phyloP scores from a whole-genome alignment of 139 green algal species.

The Zygnema circumcarinatum region DNA sequence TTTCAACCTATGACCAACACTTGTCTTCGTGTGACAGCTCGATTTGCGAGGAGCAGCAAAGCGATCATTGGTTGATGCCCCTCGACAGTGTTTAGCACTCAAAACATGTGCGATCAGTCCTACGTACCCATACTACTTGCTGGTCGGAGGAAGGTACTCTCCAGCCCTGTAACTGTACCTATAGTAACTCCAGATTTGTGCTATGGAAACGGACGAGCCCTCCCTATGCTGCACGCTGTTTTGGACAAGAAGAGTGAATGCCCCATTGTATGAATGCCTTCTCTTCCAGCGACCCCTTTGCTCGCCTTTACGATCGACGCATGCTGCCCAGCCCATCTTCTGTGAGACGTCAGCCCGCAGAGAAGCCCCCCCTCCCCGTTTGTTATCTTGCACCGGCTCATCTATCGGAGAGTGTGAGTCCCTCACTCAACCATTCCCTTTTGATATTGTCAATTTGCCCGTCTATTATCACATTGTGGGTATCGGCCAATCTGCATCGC shows the following conservation, averaged over 20 bases:
- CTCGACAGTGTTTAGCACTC: conserved; percentile 26
- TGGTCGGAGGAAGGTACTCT: conserved; percentile 45
- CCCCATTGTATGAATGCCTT: neutral
- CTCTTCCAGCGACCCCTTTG: conserved; percentile 45
- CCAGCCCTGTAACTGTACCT: no score
- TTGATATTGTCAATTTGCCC: neutral
- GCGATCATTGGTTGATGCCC: conserved; percentile 11
- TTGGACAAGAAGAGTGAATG: neutral
- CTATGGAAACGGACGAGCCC: neutral
- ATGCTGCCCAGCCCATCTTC: conserved; percentile 36
- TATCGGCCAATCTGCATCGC: no score
- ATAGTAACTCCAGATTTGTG: conserved; percentile 1
- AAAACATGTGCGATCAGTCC: conserved; percentile 47
- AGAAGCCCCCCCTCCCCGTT: conserved; percentile 10
- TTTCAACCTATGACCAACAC: no score
- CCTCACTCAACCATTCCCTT: neutral
- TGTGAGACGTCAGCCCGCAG: neutral
- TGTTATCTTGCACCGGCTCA: conserved; percentile 7
- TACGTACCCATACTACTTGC: conserved; percentile 30
- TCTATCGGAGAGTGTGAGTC: conserved; percentile 1
- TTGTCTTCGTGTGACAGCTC: conserved; percentile 48
- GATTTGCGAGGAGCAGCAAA: conserved; percentile 39
- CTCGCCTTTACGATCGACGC: conserved; percentile 43
- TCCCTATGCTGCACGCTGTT: conserved; percentile 20
- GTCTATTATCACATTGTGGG: no score